These are phyloP conservation scores for Lentinula raphanica DNA, from an alignment of 768 basidiomycete genomes.

Conservation along the genomic window DNA sequence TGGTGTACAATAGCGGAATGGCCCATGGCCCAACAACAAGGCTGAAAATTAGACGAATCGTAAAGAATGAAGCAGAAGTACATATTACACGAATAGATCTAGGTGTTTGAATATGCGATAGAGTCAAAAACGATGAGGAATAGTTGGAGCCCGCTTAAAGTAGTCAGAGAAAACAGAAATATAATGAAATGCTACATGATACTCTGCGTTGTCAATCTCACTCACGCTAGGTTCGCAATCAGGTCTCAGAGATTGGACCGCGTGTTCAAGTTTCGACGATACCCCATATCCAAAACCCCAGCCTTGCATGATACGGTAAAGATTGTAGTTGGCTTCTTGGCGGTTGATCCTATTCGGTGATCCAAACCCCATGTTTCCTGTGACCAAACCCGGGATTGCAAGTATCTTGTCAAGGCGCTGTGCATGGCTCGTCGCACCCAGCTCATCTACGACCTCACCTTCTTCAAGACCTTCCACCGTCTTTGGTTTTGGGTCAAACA, in stretches of 20 bases:
- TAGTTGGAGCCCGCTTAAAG: neutral
- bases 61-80: neutral
- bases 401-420: neutral
- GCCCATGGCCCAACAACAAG: too few relatives aligned
- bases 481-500: neutral
- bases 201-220: neutral
- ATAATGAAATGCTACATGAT: neutral
- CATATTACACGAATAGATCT: neutral
- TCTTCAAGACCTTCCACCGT: neutral
- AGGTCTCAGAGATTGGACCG: neutral
- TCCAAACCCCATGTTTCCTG: neutral
- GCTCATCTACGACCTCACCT: neutral
- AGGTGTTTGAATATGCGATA: neutral
- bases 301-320: neutral
- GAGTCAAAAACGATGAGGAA: neutral
- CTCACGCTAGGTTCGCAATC: neutral
- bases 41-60: neutral
- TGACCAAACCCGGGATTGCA: neutral
- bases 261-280: neutral
- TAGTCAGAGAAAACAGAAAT: neutral
- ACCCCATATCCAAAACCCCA: neutral
- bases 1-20: too few relatives aligned
- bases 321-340: neutral
- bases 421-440: neutral
- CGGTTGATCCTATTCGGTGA: neutral